These are phyloP conservation scores for Carnegiea gigantea DNA, from an alignment of 179 eudicot species.

Conservation along the genomic window DNA sequence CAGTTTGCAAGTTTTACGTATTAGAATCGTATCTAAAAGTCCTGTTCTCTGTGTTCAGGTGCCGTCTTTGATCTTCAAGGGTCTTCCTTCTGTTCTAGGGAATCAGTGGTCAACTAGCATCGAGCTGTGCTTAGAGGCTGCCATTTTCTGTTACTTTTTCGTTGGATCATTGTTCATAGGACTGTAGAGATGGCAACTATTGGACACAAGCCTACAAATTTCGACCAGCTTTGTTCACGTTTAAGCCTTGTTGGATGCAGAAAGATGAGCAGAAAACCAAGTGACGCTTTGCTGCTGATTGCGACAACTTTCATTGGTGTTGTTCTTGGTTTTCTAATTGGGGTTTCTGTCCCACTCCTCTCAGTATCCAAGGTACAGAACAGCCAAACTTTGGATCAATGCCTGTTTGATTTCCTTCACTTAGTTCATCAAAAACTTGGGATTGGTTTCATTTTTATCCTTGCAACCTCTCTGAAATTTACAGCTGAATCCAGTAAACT, in stretches of 20 bases:
- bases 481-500: conserved; percentile 28
- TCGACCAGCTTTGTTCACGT: conserved; percentile 13
- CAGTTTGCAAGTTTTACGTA: not conserved
- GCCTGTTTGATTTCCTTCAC: not conserved
- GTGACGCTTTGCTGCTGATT: conserved; percentile 27
- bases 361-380: conserved; percentile 32
- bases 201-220: conserved; percentile 18
- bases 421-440: not conserved
- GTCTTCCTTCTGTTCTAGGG: not conserved
- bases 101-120: not conserved
- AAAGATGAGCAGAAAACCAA: conserved; percentile 32
- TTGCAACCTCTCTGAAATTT: not conserved
- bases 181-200: conserved; percentile 16
- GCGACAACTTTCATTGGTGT: conserved; percentile 31
- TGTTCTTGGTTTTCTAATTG: conserved; percentile 38
- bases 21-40: not conserved
- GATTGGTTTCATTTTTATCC: not conserved
- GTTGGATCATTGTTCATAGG: conserved; percentile 14
- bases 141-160: not conserved
- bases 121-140: conserved; percentile 7
- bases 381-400: not conserved
- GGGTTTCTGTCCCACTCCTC: conserved; percentile 28
- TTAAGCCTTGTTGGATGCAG: conserved; percentile 34
- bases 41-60: conserved; percentile 11
- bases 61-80: not conserved